These are phyloP conservation scores for Eucalyptus cloeziana DNA, from an alignment of 345 rosid species.

Conservation along the genomic window DNA sequence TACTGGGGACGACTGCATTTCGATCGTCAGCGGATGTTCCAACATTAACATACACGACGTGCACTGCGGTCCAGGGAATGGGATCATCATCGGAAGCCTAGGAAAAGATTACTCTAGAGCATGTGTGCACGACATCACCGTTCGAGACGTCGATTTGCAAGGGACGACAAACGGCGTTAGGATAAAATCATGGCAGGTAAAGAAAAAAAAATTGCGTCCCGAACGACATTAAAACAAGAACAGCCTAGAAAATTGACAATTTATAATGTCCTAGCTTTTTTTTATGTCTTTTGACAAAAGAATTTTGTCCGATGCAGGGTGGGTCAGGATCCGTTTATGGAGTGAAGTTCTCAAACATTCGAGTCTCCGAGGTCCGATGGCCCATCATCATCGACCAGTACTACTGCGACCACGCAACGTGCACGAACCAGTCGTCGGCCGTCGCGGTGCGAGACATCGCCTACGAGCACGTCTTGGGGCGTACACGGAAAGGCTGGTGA, in stretches of 20 bases:
- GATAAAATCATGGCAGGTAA: slow-evolving; percentile 25
- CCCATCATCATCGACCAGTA: slow-evolving; percentile 24
- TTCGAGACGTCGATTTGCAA: slow-evolving; percentile 1
- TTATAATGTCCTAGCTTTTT: not conserved
- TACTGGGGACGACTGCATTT: slow-evolving; percentile 25
- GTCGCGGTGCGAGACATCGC: slow-evolving; percentile 6
- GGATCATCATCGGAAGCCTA: slow-evolving; percentile 31
- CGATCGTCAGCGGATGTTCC: slow-evolving; percentile 18
- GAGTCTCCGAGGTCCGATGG: slow-evolving; percentile 8
- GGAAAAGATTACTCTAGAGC: slow-evolving; percentile 13
- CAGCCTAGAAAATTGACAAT: not conserved
- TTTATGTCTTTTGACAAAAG: not conserved
- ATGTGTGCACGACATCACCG: slow-evolving; percentile 20
- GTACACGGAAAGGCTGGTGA: slow-evolving; percentile 6
- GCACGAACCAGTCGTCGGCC: slow-evolving; percentile 16
- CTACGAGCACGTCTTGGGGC: slow-evolving; percentile 14
- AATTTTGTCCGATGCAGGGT: not conserved
- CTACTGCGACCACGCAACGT: slow-evolving; percentile 3
- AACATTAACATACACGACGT: slow-evolving; percentile 11
- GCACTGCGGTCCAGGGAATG: slow-evolving; percentile 26
- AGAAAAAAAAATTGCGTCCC: not conserved
- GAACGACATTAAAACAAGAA: not conserved
- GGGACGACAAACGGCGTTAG: slow-evolving; percentile 15
- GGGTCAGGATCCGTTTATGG: slow-evolving; percentile 10
- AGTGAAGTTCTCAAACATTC: slow-evolving; percentile 11